These are phyloP conservation scores for Escovopsis sp. DNA, from an alignment of 2,329 filamentous ascomycete species.

Conservation along the genomic window DNA sequence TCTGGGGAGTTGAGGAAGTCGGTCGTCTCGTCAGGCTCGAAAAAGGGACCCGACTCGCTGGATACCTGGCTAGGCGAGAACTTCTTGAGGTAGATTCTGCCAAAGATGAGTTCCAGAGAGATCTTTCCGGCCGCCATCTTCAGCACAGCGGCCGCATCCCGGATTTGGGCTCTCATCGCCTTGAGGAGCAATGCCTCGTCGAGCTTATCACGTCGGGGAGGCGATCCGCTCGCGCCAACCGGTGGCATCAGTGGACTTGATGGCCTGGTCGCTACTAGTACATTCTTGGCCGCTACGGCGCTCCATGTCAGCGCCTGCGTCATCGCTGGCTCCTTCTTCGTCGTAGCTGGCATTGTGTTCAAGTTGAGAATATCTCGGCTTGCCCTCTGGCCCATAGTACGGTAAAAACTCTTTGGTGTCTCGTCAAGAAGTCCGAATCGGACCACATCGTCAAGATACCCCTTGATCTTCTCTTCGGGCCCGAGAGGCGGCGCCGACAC, in stretches of 20 bases:
- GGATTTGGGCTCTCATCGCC: too few species aligned
- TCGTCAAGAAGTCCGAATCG: constrained; percentile 6
- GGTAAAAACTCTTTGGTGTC: constrained; percentile 4
- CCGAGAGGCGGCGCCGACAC: too few species aligned
- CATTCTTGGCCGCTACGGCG: not conserved
- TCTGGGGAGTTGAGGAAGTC: constrained; percentile 4
- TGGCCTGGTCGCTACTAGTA: too few species aligned
- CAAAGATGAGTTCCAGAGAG: constrained; percentile 13
- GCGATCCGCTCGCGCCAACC: too few species aligned
- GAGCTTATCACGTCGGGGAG: constrained; percentile 2
- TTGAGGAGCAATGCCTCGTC: constrained; percentile 4
- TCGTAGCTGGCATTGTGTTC: not conserved
- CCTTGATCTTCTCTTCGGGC: not conserved
- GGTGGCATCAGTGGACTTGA: too few species aligned
- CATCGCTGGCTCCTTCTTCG: too few species aligned
- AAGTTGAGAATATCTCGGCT: not conserved
- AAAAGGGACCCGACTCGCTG: constrained; percentile 8
- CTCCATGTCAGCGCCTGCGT: too few species aligned
- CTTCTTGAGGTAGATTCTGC: constrained; percentile 15
- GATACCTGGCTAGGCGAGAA: constrained; percentile 8
- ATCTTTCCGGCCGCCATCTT: constrained; percentile 12
- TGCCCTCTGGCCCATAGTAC: constrained; percentile 12
- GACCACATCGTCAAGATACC: not conserved
- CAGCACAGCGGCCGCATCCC: constrained; percentile 8
- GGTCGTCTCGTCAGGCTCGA: constrained; percentile 5